These are phyloP conservation scores for Dacryopinax primogenitus DNA, from an alignment of 768 basidiomycete species.

Conservation along the genomic window DNA sequence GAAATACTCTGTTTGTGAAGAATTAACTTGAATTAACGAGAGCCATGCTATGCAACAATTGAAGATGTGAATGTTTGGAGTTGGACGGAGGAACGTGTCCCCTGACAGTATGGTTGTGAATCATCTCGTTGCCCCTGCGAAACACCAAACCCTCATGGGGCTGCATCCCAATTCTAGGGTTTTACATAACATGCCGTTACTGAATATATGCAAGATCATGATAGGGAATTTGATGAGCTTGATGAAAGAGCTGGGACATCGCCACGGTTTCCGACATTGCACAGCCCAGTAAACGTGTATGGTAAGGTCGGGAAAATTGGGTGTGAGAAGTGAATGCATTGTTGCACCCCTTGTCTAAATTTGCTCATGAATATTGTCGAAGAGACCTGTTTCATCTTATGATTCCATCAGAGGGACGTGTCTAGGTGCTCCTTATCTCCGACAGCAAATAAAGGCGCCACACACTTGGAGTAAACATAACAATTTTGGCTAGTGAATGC, in stretches of 20 bases:
- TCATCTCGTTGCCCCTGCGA: neutral
- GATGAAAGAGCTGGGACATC: no score
- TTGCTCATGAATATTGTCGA: no score
- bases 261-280: no score
- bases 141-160: neutral
- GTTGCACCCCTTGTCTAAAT: no score
- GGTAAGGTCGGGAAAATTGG: no score
- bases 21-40: neutral
- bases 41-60: neutral
- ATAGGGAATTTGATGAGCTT: no score
- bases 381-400: no score
- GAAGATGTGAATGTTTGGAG: neutral
- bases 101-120: neutral
- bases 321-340: no score
- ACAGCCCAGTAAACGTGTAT: no score
- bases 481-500: neutral
- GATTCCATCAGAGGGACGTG: no score
- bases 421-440: neutral
- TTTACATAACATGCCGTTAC: neutral
- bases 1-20: neutral
- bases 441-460: neutral
- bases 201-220: no score
- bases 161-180: neutral
- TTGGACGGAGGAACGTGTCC: neutral
- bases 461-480: neutral